Evolutionary conservation across 495 filamentous ascomycete species (phyloP), one percentile per base, ranked within the genome.

Genomic region (Trichoderma asperelloides): DNA sequence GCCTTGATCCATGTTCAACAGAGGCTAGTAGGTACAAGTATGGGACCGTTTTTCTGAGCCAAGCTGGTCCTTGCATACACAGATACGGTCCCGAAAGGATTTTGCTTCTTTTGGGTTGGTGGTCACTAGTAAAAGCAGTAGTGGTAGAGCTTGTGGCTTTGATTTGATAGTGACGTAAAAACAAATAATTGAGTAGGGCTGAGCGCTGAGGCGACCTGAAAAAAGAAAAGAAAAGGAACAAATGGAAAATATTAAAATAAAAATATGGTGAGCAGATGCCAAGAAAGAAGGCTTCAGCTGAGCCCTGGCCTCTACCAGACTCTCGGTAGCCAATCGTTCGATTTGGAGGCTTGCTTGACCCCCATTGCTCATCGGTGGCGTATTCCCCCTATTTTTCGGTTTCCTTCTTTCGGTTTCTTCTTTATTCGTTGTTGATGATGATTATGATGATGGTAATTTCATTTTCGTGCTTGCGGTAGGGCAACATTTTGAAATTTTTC

Each of bases 241-340:
- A 37, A 37, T 37, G 33, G 33, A 37, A 37, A 8, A 4, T 37
- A 8, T 37, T 3, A 37, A 37, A 37, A 37, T n/a, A 37, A 7
- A 37, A 37, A 8, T 8, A 2, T 37, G 33, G 33, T 47, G 13
- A 60, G 11, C 15, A 15, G 16, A 60, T 16, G 55, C 55, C 55
- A 60, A 60, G 55, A 30, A 16, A 30, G 12, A 27, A 60, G 55
- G 55, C 55, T 41, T 64, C 7, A 41, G 63, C 37, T 43, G 30
- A 41, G n/a, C 62, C 18, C 33, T 33, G 63, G 37, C 37, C 18
- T 37, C 33, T 37, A 37, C 64, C 40, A 65, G 23, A 11, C 25
- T 16, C 23, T 30, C 55, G 55, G 55, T 60, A 60, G 13, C 55
- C 55, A 60, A 60, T 60, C 55, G n/a, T 28, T 60, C 55, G 55